phyloP scores from a whole-genome alignment of 2,329 filamentous ascomycete species.

The Fusarium floridanum region DNA sequence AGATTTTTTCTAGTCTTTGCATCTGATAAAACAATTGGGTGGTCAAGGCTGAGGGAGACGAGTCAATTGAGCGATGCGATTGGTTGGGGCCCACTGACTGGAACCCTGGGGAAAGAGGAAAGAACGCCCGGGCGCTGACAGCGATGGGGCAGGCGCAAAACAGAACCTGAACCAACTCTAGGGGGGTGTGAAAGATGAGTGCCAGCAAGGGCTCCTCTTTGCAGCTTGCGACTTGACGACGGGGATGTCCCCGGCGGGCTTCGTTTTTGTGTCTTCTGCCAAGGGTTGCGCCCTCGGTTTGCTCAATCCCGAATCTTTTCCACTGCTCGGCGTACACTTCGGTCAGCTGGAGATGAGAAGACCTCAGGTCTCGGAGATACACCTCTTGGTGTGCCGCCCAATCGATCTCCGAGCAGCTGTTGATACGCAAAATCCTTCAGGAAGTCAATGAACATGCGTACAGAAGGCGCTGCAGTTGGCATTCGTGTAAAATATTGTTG shows the following conservation, averaged over 20 bases:
- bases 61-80: constrained; percentile 34
- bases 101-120: constrained; percentile 23
- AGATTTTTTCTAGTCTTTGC: constrained; percentile 28
- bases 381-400: background rate
- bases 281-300: background rate
- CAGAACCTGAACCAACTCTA: background rate
- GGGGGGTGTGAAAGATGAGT: background rate
- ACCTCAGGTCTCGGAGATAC: background rate
- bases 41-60: constrained; percentile 21
- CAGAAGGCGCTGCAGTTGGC: background rate
- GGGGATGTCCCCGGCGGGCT: background rate
- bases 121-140: background rate
- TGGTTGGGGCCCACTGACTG: constrained; percentile 17
- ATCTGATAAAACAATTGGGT: constrained; percentile 37
- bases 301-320: background rate
- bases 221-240: background rate
- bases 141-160: background rate
- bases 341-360: background rate
- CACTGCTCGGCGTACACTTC: background rate
- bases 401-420: background rate
- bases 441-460: background rate
- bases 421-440: background rate
- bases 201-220: background rate
- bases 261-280: background rate
- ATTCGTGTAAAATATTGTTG: background rate